Conservation (phyloP, 2,329 filamentous ascomycete species). For the Onygena corvina region DNA sequence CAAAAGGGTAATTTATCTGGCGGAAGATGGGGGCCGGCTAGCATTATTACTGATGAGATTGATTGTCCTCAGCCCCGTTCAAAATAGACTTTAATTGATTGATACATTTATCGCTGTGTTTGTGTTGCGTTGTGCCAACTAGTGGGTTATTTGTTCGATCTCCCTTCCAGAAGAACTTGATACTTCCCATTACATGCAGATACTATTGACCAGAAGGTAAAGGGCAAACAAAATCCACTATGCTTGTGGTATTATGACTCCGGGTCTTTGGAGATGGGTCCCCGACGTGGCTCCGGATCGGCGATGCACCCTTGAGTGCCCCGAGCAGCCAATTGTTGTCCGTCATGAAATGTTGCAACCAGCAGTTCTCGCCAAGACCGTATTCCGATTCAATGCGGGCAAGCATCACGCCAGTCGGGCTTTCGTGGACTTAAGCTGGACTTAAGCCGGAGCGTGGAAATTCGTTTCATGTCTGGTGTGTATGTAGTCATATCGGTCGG, state of each 20-base stretch:
- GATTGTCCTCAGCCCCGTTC: neutral
- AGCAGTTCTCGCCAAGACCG: neutral
- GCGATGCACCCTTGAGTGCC: neutral
- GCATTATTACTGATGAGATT: neutral
- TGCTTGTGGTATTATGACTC: neutral
- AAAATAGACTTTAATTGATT: neutral
- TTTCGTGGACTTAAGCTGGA: no score
- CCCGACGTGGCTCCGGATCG: neutral
- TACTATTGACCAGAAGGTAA: neutral
- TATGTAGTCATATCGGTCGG: no score
- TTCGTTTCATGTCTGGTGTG: no score
- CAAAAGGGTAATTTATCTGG: neutral
- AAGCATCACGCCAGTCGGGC: no score
- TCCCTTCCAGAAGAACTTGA: conserved; percentile 2
- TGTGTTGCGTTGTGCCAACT: neutral
- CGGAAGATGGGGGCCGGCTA: neutral
- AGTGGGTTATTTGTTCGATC: conserved; percentile 2
- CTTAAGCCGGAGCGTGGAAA: no score
- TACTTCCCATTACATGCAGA: neutral
- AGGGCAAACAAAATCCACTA: neutral
- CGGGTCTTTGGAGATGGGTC: neutral
- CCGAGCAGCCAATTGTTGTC: neutral
- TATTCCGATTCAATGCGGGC: no score
- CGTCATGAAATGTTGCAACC: neutral
- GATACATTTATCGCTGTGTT: neutral